These are phyloP conservation scores for Medicago ruthenica DNA, from an alignment of 306 rosid species.

Conservation along the genomic window DNA sequence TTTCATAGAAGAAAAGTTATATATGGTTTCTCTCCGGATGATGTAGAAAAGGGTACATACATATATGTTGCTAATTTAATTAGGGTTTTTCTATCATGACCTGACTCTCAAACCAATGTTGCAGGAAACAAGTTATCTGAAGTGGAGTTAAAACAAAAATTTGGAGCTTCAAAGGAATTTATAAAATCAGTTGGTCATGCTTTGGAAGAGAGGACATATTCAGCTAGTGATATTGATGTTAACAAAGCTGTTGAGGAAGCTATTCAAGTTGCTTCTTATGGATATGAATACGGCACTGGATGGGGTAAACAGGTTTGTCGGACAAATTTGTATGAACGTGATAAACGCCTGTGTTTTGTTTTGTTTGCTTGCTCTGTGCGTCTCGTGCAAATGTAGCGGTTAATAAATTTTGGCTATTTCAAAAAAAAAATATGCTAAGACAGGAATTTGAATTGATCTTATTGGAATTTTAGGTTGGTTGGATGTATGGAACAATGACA, in stretches of 20 bases:
- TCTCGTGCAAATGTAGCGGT: too few species aligned
- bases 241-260: constrained; percentile 43
- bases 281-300: constrained; percentile 57
- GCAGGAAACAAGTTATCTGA: constrained; percentile 43
- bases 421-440: background rate
- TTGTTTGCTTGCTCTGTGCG: too few species aligned
- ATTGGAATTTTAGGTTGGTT: constrained; percentile 41
- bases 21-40: constrained; percentile 58
- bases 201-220: constrained; percentile 45
- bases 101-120: background rate
- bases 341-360: too few species aligned
- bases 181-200: constrained; percentile 49
- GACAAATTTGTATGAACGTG: background rate
- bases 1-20: constrained; percentile 69
- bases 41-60: constrained; percentile 32
- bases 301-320: constrained; percentile 70
- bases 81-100: too few species aligned
- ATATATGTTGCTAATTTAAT: background rate
- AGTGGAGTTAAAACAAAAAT: constrained; percentile 41
- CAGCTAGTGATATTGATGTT: background rate
- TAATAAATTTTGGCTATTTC: too few species aligned
- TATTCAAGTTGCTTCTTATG: constrained; percentile 49
- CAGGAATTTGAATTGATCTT: background rate
- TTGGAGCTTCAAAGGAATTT: constrained; percentile 66
- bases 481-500: constrained; percentile 58